These are phyloP conservation scores for Massarina eburnea DNA, from an alignment of 2,329 filamentous ascomycete genomes.

Conservation along the genomic window DNA sequence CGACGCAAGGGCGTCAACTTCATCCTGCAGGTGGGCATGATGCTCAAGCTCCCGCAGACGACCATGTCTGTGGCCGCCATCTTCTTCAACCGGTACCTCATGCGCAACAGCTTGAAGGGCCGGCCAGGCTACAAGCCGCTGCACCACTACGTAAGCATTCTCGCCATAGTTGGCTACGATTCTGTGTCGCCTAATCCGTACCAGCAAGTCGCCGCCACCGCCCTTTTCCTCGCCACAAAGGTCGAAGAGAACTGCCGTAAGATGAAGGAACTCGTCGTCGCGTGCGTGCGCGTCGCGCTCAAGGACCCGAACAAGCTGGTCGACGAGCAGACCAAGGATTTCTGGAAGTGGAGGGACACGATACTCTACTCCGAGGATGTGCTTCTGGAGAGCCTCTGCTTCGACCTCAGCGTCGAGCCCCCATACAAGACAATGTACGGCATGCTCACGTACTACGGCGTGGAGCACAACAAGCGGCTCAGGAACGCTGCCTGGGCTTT, in stretches of 20 bases:
- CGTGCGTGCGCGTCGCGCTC: conserved; percentile 90
- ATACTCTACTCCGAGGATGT: conserved; percentile 91
- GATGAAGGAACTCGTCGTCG: conserved; percentile 91
- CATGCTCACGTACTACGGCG: conserved; percentile 70
- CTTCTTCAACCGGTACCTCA: conserved; percentile 95
- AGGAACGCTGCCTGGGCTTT: conserved; percentile 92
- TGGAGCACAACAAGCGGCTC: conserved; percentile 78
- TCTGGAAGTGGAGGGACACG: conserved; percentile 95
- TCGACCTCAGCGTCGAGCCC: conserved; percentile 87
- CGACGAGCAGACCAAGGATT: conserved; percentile 97
- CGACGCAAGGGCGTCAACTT: conserved; percentile 95
- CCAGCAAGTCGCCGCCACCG: conserved; percentile 80
- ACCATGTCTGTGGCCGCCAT: conserved; percentile 90
- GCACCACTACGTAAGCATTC: conserved; percentile 70
- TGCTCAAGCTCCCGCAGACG: conserved; percentile 88
- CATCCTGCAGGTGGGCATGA: conserved; percentile 89
- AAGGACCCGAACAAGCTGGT: conserved; percentile 89
- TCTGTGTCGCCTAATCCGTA: conserved; percentile 8
- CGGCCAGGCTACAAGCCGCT: conserved; percentile 68
- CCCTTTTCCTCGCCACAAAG: conserved; percentile 93
- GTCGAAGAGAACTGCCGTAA: conserved; percentile 96
- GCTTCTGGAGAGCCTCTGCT: conserved; percentile 88
- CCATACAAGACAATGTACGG: conserved; percentile 85
- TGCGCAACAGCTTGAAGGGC: conserved; percentile 80
- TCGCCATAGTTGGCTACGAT: neutral